Base-by-base conservation (phyloP, 176 grass and related monocot genomes). In the Oryza glaberrima region DNA sequence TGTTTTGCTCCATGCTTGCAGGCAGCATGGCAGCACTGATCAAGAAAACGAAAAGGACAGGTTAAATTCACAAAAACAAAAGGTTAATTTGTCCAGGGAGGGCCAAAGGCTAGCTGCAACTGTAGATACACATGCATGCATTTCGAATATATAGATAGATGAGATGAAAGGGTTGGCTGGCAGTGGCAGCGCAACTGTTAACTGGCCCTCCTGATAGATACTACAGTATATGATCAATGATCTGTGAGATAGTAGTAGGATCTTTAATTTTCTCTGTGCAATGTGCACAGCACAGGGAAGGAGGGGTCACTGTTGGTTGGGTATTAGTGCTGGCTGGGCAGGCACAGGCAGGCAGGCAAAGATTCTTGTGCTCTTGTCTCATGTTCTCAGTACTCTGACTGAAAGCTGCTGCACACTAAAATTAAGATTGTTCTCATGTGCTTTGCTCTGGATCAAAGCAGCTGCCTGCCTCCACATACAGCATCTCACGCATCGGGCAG, bases 1-100 rank as follows among this genome's bases (percentile, higher is more conserved):
- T 77, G 64, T 84, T 77, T 69, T 68, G 70, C 38, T 32, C 34
- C 35, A 48, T 23, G 67, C n/a, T 70, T 70, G 47, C 34, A 30
- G 41, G 47, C 34, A 30, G 41, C 54, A 64, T 22, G 2, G 22
- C 44, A 45, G 4, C 2, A 79, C 3, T 65, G 54, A 44, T 44
- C 43, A 78, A 65, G 34, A 9, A 43, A 77, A 76, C 0, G 7
- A 25, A 13, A 73, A 11, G 52, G 52, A 56, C 52, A 19, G 16
- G 5, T 16, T 19, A 15, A 58, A 58, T 58, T 58, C 54, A 58
- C 6, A 58, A 20, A 58, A 58, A n/a, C 54, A 26, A n/a, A 23
- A 38, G 26, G 26, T 69, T 44, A 44, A 44, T 44, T 17, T 38
- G 67, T 40, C 4, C 15, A 19, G 10, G 43, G 43, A 44, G 43